A percentile compares a stretch with the other conserved stretches of the same genome.
phyloP scores from a whole-genome alignment of 2,329 filamentous ascomycete species.

The Fusarium virguliforme region DNA sequence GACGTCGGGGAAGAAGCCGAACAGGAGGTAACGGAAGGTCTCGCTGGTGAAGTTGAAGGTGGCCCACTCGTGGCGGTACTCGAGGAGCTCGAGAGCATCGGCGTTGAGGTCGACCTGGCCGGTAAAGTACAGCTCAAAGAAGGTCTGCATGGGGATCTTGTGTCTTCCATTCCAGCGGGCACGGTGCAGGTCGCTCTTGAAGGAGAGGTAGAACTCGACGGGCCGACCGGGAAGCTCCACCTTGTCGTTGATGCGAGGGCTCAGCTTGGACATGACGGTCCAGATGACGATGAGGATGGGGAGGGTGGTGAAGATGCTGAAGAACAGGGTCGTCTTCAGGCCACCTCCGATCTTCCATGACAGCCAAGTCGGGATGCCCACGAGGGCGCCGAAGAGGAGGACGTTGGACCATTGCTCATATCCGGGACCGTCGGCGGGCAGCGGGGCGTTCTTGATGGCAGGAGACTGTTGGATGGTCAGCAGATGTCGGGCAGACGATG shows the following conservation, averaged over 20 bases:
- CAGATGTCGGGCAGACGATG: not conserved
- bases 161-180: slow-evolving; percentile 79
- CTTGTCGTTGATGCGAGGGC: slow-evolving; percentile 91
- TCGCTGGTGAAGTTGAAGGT: slow-evolving; percentile 88
- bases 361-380: slow-evolving; percentile 81
- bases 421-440: slow-evolving; percentile 88
- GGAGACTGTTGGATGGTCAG: slow-evolving; percentile 74
- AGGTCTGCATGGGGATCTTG: slow-evolving; percentile 89
- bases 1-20: slow-evolving; percentile 86
- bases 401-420: slow-evolving; percentile 88
- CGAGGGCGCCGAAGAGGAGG: slow-evolving; percentile 77
- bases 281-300: slow-evolving; percentile 87
- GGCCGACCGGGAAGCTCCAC: slow-evolving; percentile 85
- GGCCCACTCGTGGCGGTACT: slow-evolving; percentile 96
- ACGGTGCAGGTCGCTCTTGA: slow-evolving; percentile 72
- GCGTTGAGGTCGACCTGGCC: slow-evolving; percentile 94
- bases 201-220: slow-evolving; percentile 88
- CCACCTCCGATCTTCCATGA: slow-evolving; percentile 86
- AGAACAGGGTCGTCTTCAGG: slow-evolving; percentile 88
- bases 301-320: slow-evolving; percentile 80
- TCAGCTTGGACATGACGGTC: slow-evolving; percentile 82
- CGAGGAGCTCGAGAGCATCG: slow-evolving; percentile 86
- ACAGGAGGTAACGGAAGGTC: slow-evolving; percentile 87
- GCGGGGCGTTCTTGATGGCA: slow-evolving; percentile 90
- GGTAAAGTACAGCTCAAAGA: slow-evolving; percentile 96